phyloP scores from a whole-genome alignment of 169 alveolate genomes.

The Plasmodium adleri region DNA sequence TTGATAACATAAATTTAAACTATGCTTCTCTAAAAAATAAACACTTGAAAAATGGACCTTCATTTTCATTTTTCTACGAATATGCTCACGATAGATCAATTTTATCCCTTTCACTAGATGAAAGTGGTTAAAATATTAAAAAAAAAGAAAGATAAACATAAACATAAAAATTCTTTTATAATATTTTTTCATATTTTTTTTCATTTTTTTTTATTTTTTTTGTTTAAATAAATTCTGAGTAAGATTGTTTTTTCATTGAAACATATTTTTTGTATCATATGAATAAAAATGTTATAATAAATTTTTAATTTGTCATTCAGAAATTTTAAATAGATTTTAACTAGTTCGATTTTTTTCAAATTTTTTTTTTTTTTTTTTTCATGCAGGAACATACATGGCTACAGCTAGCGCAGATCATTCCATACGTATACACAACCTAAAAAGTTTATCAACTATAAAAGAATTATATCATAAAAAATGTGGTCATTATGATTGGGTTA shows the following conservation, averaged over 20 bases:
- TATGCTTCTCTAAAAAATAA: conserved; percentile 49
- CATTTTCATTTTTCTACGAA: conserved; percentile 58
- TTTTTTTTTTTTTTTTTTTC: not conserved
- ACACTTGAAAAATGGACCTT: conserved; percentile 68
- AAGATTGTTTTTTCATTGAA: too few relatives aligned
- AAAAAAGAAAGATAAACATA: not conserved
- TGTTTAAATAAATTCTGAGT: too few relatives aligned
- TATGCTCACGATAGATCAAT: conserved; percentile 74
- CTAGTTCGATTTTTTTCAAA: not conserved
- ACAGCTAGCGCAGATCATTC: conserved; percentile 76
- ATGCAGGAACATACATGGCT: conserved; percentile 71
- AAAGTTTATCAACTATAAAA: conserved; percentile 39
- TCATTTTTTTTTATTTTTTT: too few relatives aligned
- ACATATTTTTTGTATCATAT: too few relatives aligned
- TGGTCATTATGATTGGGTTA: conserved; percentile 76
- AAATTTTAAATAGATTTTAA: too few relatives aligned
- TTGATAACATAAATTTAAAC: conserved; percentile 48
- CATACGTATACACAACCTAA: conserved; percentile 66
- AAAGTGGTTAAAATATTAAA: conserved; percentile 42
- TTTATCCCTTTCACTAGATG: conserved; percentile 65
- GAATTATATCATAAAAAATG: conserved; percentile 76
- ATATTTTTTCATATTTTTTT: not conserved
- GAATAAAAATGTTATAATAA: too few relatives aligned
- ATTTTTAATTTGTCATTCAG: too few relatives aligned
- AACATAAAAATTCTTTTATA: not conserved